These are phyloP conservation scores for Jackrogersella multiformis DNA, from an alignment of 495 filamentous ascomycete species.

Conservation along the genomic window DNA sequence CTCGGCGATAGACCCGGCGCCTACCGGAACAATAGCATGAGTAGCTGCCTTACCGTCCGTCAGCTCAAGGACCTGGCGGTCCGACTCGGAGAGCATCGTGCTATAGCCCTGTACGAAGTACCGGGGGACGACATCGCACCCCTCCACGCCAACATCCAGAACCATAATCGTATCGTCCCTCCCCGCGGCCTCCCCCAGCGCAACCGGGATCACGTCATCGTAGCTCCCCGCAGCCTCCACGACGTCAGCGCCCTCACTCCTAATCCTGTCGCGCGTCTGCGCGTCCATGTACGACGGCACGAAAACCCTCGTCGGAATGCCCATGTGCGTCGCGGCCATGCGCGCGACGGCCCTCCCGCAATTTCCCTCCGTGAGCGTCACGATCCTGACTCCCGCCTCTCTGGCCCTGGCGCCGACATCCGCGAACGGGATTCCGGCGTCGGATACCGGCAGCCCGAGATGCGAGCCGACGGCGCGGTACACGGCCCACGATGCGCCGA, in stretches of 20 bases:
- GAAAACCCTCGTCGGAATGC: conserved; percentile 60
- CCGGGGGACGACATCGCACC: conserved; percentile 66
- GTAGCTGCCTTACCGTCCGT: conserved; percentile 47
- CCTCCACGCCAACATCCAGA: conserved; percentile 69
- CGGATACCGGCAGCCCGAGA: conserved; percentile 51
- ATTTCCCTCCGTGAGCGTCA: conserved; percentile 72
- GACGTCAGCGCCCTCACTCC: conserved; percentile 64
- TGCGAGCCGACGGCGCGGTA: conserved; percentile 61
- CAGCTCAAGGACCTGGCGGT: conserved; percentile 56
- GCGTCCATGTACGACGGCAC: conserved; percentile 66
- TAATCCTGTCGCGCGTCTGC: conserved; percentile 60
- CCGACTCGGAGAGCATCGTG: conserved; percentile 70
- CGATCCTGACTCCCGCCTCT: conserved; percentile 50
- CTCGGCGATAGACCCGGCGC: conserved; percentile 70
- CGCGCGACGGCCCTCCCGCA: conserved; percentile 72
- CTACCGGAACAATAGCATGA: conserved; percentile 67
- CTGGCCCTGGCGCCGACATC: conserved; percentile 51
- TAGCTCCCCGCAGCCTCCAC: conserved; percentile 63
- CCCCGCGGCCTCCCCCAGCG: conserved; percentile 51
- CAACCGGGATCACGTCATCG: conserved; percentile 62
- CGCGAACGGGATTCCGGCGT: conserved; percentile 41
- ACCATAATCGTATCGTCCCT: conserved; percentile 60
- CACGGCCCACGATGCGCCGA: conserved; percentile 76
- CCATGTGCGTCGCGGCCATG: conserved; percentile 64
- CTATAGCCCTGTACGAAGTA: conserved; percentile 78